Evolutionary conservation across 1,284 basidiomycete genomes (phyloP).

Genomic region (Malassezia pachydermatis): DNA sequence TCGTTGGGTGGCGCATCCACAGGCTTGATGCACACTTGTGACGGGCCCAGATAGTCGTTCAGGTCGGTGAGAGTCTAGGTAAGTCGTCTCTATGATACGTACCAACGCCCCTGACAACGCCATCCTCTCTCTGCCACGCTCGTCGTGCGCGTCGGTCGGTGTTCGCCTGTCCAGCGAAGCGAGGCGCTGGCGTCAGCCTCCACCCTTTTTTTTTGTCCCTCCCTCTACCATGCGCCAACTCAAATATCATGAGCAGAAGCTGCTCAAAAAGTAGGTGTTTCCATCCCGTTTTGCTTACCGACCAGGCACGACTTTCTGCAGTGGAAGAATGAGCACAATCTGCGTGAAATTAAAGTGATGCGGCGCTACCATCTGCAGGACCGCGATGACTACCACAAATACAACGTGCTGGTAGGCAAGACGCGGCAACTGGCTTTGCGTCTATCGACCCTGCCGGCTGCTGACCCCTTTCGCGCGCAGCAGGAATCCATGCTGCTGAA

Average conservation of each 20-base stretch:
- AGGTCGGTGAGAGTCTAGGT: slow-evolving; percentile 63
- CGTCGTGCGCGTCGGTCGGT: too few species aligned
- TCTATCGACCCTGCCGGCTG: slow-evolving; percentile 72
- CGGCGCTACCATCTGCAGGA: slow-evolving; percentile 68
- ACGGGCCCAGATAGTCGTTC: slow-evolving; percentile 94
- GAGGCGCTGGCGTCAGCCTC: too few species aligned
- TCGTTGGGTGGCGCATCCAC: slow-evolving; percentile 53
- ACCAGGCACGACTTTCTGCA: slow-evolving; percentile 51
- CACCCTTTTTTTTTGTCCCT: too few species aligned
- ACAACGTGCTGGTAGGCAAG: slow-evolving; percentile 88
- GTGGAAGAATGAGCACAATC: slow-evolving; percentile 93
- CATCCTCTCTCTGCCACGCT: slow-evolving; percentile 53
- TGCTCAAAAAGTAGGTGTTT: slow-evolving; percentile 46
- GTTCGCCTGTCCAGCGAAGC: too few species aligned
- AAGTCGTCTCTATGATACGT: slow-evolving; percentile 1
- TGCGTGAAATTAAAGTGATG: slow-evolving; percentile 89
- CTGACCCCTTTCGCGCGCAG: slow-evolving; percentile 75
- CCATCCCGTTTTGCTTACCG: not conserved
- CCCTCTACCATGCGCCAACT: slow-evolving; percentile 46
- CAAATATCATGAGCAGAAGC: slow-evolving; percentile 46
- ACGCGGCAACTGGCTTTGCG: slow-evolving; percentile 77
- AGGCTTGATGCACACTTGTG: slow-evolving; percentile 95
- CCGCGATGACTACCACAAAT: slow-evolving; percentile 89
- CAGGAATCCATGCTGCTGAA: slow-evolving; percentile 79
- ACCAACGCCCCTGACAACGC: slow-evolving; percentile 78